Conservation (phyloP, 495 filamentous ascomycete genomes). For the Penicillium dipodomyicola region DNA sequence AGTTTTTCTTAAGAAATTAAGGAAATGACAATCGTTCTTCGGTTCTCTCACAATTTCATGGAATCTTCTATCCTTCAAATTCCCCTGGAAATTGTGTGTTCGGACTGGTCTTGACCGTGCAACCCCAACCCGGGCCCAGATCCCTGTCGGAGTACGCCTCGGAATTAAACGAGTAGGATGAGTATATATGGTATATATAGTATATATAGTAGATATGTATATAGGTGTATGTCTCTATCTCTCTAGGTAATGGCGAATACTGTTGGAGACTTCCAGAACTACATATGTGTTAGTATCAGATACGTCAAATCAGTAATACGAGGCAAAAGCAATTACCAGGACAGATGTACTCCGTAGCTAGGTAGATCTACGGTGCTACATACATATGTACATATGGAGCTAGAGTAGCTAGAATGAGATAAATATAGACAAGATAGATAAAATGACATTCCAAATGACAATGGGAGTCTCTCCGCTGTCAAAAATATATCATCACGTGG, state of each 20-base stretch:
- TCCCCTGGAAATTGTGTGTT: conserved; percentile 14
- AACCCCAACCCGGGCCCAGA: conserved; percentile 24
- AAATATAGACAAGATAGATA: not conserved
- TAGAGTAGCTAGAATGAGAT: not conserved
- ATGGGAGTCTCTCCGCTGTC: conserved; percentile 1
- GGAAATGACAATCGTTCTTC: not conserved
- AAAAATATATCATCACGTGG: conserved; percentile 8
- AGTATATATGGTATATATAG: not conserved
- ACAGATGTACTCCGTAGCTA: not conserved
- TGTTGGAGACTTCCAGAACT: not conserved
- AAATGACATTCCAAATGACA: not conserved
- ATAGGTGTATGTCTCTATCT: not conserved
- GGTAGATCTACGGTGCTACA: not conserved
- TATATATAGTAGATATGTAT: not conserved
- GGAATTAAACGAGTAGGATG: not conserved
- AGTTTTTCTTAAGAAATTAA: not conserved
- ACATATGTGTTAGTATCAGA: not conserved
- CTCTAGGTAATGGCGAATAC: not conserved
- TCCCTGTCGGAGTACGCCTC: conserved; percentile 11
- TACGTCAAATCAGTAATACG: not conserved
- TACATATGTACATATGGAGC: not conserved
- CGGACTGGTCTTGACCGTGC: conserved; percentile 18
- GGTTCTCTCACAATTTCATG: not conserved
- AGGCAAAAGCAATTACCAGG: not conserved
- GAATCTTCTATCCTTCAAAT: conserved; percentile 6